Evolutionary conservation across 2,329 filamentous ascomycete genomes (phyloP).

Genomic region (Gaeumannomyces tritici): DNA sequence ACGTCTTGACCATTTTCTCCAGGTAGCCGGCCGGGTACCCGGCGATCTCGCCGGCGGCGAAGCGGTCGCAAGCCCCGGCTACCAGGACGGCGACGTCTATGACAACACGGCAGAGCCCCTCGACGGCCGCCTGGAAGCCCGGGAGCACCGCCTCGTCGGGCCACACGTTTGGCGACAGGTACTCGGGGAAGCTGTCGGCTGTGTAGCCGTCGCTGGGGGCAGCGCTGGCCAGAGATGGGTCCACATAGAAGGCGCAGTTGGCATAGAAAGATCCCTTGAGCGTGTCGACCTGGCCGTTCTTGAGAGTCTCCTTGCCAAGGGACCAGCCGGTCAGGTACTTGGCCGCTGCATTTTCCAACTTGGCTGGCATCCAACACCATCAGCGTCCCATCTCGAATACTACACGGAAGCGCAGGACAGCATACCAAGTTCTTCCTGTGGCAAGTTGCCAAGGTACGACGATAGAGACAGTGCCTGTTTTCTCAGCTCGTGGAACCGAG

Average conservation of each 20-base stretch:
- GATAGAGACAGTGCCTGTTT: conserved; percentile 72
- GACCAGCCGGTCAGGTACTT: conserved; percentile 70
- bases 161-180: conserved; percentile 87
- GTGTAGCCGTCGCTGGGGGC: conserved; percentile 49
- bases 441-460: conserved; percentile 78
- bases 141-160: conserved; percentile 59
- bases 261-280: conserved; percentile 79
- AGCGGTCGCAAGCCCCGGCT: conserved; percentile 80
- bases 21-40: conserved; percentile 72
- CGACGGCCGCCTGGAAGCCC: conserved; percentile 64
- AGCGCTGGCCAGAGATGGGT: conserved; percentile 51
- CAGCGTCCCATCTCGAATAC: background rate
- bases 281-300: conserved; percentile 68
- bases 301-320: conserved; percentile 70
- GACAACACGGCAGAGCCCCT: conserved; percentile 70
- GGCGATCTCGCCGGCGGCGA: conserved; percentile 67
- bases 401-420: background rate
- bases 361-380: conserved; percentile 24
- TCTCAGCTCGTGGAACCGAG: conserved; percentile 62
- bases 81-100: conserved; percentile 87
- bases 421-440: conserved; percentile 60
- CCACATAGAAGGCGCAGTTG: conserved; percentile 70
- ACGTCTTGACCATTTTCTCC: conserved; percentile 76
- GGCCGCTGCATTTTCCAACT: conserved; percentile 48
- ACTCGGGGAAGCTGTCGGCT: conserved; percentile 65